Conservation (phyloP, 2,329 filamentous ascomycete species). For the Drechslerella coelobrocha region DNA sequence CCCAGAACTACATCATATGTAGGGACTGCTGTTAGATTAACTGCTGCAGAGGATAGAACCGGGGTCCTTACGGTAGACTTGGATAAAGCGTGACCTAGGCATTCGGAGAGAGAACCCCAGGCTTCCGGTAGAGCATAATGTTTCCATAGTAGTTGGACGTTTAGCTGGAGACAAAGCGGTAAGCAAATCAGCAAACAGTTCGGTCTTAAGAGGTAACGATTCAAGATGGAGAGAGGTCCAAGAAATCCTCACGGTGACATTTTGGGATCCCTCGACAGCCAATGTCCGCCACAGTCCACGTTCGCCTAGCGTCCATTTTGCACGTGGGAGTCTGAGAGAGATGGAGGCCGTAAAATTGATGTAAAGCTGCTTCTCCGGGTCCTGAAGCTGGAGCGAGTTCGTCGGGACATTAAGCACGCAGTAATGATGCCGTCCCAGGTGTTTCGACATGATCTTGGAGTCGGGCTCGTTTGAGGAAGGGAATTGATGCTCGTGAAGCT, state of each 20-base stretch:
- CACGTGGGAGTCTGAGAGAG: constrained; percentile 24
- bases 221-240: neutral
- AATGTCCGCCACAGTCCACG: constrained; percentile 24
- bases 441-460: constrained; percentile 16
- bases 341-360: constrained; percentile 38
- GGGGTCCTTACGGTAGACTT: constrained; percentile 6
- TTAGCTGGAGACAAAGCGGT: constrained; percentile 6
- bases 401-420: constrained; percentile 12
- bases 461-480: too few relatives aligned
- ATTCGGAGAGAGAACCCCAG: constrained; percentile 30
- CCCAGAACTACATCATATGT: constrained; percentile 35
- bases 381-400: constrained; percentile 26
- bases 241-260: constrained; percentile 19
- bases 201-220: neutral
- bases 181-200: neutral
- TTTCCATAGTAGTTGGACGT: constrained; percentile 36
- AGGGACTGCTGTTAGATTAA: neutral
- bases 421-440: constrained; percentile 2
- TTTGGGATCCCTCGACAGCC: constrained; percentile 29
- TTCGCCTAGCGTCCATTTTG: constrained; percentile 7
- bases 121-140: constrained; percentile 20
- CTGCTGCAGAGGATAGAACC: neutral
- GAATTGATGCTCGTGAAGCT: too few relatives aligned
- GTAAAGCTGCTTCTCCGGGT: constrained; percentile 27
- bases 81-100: constrained; percentile 24